phyloP scores from a whole-genome alignment of 1,139 yeast species.

The Candida neerlandica region DNA sequence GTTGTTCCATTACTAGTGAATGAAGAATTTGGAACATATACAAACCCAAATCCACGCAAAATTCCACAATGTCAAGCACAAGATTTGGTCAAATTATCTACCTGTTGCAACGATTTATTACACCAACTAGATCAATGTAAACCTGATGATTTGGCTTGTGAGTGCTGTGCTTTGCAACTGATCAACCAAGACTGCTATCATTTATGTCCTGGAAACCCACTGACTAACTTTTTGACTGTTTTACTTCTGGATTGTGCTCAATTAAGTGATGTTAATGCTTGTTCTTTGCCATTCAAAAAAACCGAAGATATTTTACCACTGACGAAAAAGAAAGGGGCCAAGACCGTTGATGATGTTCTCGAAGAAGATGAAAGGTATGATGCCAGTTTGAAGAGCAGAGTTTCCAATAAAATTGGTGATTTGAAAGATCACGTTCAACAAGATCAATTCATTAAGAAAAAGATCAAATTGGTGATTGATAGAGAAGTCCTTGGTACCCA shows the following conservation, averaged over 20 bases:
- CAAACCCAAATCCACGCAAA: constrained; percentile 49
- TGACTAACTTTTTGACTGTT: constrained; percentile 49
- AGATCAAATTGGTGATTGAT: constrained; percentile 13
- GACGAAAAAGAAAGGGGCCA: constrained; percentile 3
- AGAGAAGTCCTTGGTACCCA: constrained; percentile 4
- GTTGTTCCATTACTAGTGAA: not conserved
- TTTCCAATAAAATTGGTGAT: constrained; percentile 2
- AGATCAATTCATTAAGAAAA: constrained; percentile 13
- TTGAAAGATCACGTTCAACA: not conserved
- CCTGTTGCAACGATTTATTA: constrained; percentile 50
- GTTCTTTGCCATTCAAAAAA: constrained; percentile 52
- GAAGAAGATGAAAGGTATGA: constrained; percentile 9
- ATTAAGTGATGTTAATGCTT: constrained; percentile 52
- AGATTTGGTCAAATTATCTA: constrained; percentile 43
- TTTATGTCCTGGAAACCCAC: constrained; percentile 51
- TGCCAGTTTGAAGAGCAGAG: constrained; percentile 14
- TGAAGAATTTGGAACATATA: constrained; percentile 42
- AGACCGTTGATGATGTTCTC: not conserved
- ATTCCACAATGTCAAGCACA: constrained; percentile 40
- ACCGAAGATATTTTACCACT: constrained; percentile 21
- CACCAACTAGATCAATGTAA: constrained; percentile 49
- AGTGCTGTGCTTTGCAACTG: constrained; percentile 56
- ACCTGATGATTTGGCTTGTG: constrained; percentile 56
- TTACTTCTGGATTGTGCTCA: constrained; percentile 48
- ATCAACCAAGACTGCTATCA: constrained; percentile 48